These are phyloP conservation scores for Avena eriantha DNA, from an alignment of 176 grass and related monocot genomes.

Conservation along the genomic window DNA sequence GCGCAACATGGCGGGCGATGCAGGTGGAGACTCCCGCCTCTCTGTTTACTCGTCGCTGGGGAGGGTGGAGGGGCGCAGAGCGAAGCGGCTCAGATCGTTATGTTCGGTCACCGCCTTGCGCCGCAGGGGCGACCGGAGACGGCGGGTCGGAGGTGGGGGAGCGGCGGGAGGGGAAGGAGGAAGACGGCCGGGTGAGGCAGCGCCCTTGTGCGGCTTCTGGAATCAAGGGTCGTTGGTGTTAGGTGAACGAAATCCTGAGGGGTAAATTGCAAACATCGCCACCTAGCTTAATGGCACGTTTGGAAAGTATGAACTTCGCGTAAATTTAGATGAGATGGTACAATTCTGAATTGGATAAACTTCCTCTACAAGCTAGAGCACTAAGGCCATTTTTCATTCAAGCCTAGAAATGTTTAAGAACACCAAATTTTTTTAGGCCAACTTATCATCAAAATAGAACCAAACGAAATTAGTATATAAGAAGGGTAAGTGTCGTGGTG, in stretches of 20 bases:
- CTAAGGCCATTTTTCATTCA: too few relatives aligned
- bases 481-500: too few relatives aligned
- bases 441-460: too few relatives aligned
- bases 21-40: constrained; percentile 34
- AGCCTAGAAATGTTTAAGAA: too few relatives aligned
- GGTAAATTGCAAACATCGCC: constrained; percentile 1
- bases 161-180: constrained; percentile 1
- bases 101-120: neutral
- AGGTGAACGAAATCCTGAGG: neutral
- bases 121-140: constrained; percentile 1
- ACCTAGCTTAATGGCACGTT: neutral
- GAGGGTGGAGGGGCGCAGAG: neutral
- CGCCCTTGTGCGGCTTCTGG: constrained; percentile 39
- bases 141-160: neutral
- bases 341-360: too few relatives aligned
- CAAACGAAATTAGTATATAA: too few relatives aligned
- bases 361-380: too few relatives aligned
- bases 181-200: constrained; percentile 24
- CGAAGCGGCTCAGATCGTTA: constrained; percentile 18
- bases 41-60: constrained; percentile 23
- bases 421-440: too few relatives aligned
- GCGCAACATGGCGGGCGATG: constrained; percentile 55
- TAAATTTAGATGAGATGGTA: too few relatives aligned
- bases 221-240: constrained; percentile 7
- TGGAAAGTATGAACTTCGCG: too few relatives aligned